Evolutionary conservation across 129 eudicot genomes (phyloP), one percentile per base, ranked within the genome.

Genomic region (Gnaphalium uliginosum): DNA sequence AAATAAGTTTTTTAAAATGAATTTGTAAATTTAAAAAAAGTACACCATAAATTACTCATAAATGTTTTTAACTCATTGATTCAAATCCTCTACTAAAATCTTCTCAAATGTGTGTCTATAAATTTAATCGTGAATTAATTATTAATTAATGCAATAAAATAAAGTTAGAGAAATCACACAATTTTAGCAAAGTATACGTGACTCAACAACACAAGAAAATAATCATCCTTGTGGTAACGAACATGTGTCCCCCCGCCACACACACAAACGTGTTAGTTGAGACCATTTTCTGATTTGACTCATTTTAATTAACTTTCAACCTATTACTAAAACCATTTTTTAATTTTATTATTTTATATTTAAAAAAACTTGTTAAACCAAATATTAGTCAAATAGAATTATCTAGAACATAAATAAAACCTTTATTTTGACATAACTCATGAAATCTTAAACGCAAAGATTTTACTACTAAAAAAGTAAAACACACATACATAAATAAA

Each of bases 371-470:
- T 33, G 0, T 33, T 5, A 30, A 30, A 7, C 6, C 39, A 5
- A 0, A 37, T 8, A 9, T 8, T 37, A 8, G 46, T 37, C 46
- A 37, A 37, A 37, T 37, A 37, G 33, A 24, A 59, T 9, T 21
- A 21, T 24, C 33, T 0, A 24, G 65, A 59, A 22, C 4, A 59
- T 59, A 4, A 10, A 56, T n/a, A n/a, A n/a, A 35, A 2, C 8
- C 5, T 30, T 32, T 5, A 2, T 18, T 75, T 23, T 39, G 3
- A 24, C 62, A 48, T 2, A 75, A 64, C 72, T 23, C 18, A 75
- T 30, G 29, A 65, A 65, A 29, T 65, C 72, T 56, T 32, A 46
- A 75, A 64, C 54, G 73, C 66, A 63, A 58, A 53, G 64, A 24
- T 71, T n/a, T 19, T 53, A 53, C 41, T 72, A 9, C 1, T 24